Evolutionary conservation across 495 filamentous ascomycete genomes (phyloP).

Genomic region (Ramalina intermedia): DNA sequence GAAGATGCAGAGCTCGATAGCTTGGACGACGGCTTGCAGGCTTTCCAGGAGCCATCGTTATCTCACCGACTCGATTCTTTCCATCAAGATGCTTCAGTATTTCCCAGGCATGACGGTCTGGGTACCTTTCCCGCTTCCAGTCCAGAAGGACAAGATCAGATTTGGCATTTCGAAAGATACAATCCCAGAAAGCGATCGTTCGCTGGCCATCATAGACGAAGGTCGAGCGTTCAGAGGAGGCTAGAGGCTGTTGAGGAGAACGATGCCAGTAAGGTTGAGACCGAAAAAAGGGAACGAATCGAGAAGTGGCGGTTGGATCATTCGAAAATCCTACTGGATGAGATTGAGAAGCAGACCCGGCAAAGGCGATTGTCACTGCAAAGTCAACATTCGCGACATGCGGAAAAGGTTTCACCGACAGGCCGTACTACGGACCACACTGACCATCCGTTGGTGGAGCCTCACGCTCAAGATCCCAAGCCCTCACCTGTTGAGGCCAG

Average conservation of each 20-base stretch:
- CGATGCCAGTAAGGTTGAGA: conserved; percentile 39
- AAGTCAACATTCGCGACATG: conserved; percentile 13
- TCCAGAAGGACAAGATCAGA: conserved; percentile 51
- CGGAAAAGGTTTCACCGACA: neutral
- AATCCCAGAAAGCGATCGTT: conserved; percentile 46
- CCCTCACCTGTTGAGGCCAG: conserved; percentile 4
- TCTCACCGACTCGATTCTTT: conserved; percentile 32
- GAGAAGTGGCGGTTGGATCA: conserved; percentile 89
- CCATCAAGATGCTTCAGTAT: conserved; percentile 44
- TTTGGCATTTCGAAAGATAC: conserved; percentile 74
- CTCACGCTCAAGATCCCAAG: neutral
- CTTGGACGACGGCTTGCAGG: conserved; percentile 75
- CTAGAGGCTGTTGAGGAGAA: conserved; percentile 51
- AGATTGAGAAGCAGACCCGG: conserved; percentile 75
- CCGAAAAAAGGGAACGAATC: conserved; percentile 66
- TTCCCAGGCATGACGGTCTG: conserved; percentile 84
- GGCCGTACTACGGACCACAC: neutral
- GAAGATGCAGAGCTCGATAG: conserved; percentile 80
- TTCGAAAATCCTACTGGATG: conserved; percentile 66
- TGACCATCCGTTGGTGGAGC: neutral
- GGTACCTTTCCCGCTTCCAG: conserved; percentile 58
- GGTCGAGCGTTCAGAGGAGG: conserved; percentile 47
- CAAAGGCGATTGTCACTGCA: conserved; percentile 33
- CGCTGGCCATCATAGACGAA: conserved; percentile 25
- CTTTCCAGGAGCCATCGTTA: conserved; percentile 57